Percentiles rank a stretch among this genome's conserved stretches.
Conservation (phyloP, 352 stramenopile species). For the Blastocystis hominis region DNA sequence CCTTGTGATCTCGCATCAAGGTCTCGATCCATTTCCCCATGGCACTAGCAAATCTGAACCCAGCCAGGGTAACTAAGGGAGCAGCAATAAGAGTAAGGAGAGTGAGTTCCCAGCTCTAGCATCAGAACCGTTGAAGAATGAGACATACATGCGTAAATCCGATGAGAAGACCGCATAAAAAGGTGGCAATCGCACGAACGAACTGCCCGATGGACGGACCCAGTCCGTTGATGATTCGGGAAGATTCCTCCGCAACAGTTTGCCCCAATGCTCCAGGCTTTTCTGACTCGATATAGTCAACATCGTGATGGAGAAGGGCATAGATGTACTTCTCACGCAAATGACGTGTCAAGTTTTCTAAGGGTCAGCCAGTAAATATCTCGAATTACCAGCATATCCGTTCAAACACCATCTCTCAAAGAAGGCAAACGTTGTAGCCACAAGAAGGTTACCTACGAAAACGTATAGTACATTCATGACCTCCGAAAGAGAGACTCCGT, state of each 20-base stretch:
- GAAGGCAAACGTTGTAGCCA: not conserved
- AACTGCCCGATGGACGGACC: constrained; percentile 22
- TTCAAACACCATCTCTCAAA: constrained; percentile 1
- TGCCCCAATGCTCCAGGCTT: constrained; percentile 28
- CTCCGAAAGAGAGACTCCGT: not conserved
- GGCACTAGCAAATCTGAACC: not conserved
- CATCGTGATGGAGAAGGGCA: constrained; percentile 27
- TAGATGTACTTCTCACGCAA: constrained; percentile 21
- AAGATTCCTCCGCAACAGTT: constrained; percentile 23
- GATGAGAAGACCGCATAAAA: constrained; percentile 1
- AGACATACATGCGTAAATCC: constrained; percentile 26
- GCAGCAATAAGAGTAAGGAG: not conserved
- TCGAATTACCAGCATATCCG: not conserved
- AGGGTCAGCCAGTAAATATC: not conserved
- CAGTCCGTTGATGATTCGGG: constrained; percentile 43
- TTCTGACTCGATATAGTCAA: constrained; percentile 40
- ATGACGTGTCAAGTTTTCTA: constrained; percentile 9
- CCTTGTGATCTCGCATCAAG: constrained; percentile 27
- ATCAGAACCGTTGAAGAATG: not conserved
- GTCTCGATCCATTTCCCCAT: constrained; percentile 14
- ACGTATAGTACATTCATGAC: not conserved
- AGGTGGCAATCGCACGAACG: not conserved
- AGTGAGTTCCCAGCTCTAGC: constrained; percentile 55
- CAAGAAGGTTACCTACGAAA: not conserved
- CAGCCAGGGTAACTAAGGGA: constrained; percentile 16